Evolutionary conservation across 164 flowering plant genomes (phyloP).

Genomic region (Warburgia ugandensis): DNA sequence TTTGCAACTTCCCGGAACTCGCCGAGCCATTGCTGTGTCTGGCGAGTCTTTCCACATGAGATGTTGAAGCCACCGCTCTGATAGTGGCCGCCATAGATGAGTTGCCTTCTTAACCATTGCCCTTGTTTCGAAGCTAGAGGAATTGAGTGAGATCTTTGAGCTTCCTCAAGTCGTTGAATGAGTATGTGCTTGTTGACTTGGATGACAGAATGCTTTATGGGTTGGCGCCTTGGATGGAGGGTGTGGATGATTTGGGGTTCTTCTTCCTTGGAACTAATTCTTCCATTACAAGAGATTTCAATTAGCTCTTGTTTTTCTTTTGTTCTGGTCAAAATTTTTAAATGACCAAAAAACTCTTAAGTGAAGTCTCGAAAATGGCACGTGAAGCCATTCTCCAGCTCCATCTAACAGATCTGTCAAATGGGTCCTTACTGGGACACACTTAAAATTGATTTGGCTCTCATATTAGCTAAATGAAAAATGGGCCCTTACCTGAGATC

Average conservation of each 20-base stretch:
- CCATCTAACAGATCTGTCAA: too few species aligned
- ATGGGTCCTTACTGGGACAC: too few species aligned
- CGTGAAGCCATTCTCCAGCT: too few species aligned
- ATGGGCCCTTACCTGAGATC: too few species aligned
- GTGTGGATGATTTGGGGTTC: slow-evolving; percentile 17
- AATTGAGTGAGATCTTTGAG: slow-evolving; percentile 59
- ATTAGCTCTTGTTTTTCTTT: too few species aligned
- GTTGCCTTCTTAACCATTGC: slow-evolving; percentile 11
- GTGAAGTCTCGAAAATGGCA: too few species aligned
- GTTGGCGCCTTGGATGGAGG: slow-evolving; percentile 32
- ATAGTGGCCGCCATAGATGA: slow-evolving; percentile 65
- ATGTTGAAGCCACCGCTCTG: slow-evolving; percentile 67
- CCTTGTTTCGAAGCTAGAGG: slow-evolving; percentile 27
- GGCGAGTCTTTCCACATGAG: slow-evolving; percentile 39
- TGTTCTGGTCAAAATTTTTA: too few species aligned
- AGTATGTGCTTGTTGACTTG: slow-evolving; percentile 28
- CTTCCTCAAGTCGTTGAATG: slow-evolving; percentile 29
- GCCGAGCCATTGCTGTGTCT: slow-evolving; percentile 52
- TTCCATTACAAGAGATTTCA: too few species aligned
- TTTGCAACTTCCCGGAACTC: slow-evolving; percentile 71
- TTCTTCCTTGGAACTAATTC: too few species aligned
- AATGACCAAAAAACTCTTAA: too few species aligned
- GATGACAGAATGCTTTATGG: slow-evolving; percentile 24
- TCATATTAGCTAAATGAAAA: too few species aligned
- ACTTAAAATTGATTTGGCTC: too few species aligned